Base-by-base conservation (phyloP, 495 filamentous ascomycete species). In the Penicillium silybi region DNA sequence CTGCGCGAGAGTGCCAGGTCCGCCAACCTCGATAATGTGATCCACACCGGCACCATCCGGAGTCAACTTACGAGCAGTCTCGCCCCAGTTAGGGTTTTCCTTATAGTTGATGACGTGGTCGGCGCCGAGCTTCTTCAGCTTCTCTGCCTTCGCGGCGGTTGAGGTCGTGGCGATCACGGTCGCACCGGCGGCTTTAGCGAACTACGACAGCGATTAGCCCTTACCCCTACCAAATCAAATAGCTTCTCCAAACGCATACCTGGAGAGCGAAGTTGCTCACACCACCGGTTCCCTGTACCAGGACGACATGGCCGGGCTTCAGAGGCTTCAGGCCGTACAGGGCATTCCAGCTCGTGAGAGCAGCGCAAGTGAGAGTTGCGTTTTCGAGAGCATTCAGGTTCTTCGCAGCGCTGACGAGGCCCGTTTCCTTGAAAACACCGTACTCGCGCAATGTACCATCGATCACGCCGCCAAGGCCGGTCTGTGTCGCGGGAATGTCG, bases 141-240 rank as follows among this genome's bases (percentile, higher is more conserved):
- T 70, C 39, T 86, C 75, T 13, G 64, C 84, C 72, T 93, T 93
- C 18, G 72, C 68, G 0, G 75, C 72, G 2, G 81, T 83, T 0
- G 85, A 90, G 0, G 89, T 93, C 0, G 89, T 93, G 0, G 88
- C 82, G 50, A 95, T 92, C 26, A 93, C 87, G 6, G 56, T 83
- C 4, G 89, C 90, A 35, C 90, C 89, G 10, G 85, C 87, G 0
- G 88, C 87, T 69, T 90, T 92, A 41, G 90, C 90, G 57, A 93
- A 92, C 79, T 90, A 65, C 50, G 34, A 10, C 16, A 10, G 39
- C 19, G 10, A 34, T 43, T 19, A 19, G 23, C 4, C 0, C 26
- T 19, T 29, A 11, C 0, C 7, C 2, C 5, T n/a, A n/a, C n/a
- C 8, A 1, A 10, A 4, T 29, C 2, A 15, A 1, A 29, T 26